phyloP scores from a whole-genome alignment of 1,284 basidiomycete genomes.

The Golubevia sp. region DNA sequence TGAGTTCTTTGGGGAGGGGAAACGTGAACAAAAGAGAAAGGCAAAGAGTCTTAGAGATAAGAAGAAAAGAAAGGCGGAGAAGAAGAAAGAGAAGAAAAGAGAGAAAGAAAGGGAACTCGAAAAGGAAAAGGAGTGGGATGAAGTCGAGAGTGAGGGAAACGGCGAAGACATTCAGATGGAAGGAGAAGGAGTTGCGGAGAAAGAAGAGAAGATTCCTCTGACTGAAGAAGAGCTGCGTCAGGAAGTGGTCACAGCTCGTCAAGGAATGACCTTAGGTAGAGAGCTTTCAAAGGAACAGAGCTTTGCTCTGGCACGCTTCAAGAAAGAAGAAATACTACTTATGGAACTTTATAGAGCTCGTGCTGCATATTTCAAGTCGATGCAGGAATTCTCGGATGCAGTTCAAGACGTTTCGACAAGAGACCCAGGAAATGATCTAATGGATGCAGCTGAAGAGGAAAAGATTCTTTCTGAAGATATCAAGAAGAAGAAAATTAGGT shows the following conservation, averaged over 20 bases:
- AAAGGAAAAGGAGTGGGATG: too few species aligned
- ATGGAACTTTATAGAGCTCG: conserved; percentile 40
- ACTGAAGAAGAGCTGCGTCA: too few species aligned
- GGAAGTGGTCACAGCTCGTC: conserved; percentile 17
- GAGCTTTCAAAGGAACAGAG: conserved; percentile 26
- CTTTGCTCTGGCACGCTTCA: conserved; percentile 27
- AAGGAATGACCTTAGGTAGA: conserved; percentile 14
- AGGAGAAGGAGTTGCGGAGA: too few species aligned
- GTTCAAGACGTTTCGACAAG: conserved; percentile 8
- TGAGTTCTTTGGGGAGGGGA: too few species aligned
- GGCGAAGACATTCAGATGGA: too few species aligned
- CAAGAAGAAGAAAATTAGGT: conserved; percentile 24
- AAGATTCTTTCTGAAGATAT: conserved; percentile 16
- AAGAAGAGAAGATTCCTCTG: too few species aligned
- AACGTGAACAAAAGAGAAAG: too few species aligned
- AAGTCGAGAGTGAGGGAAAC: too few species aligned
- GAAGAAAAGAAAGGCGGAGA: too few species aligned
- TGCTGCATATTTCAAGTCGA: conserved; percentile 45
- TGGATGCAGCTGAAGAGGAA: conserved; percentile 19
- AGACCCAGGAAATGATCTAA: too few species aligned
- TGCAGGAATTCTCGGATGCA: conserved; percentile 48
- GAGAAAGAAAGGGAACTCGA: too few species aligned
- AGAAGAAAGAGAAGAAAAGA: too few species aligned
- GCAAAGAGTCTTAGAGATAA: conserved; percentile 14
- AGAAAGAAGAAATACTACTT: conserved; percentile 21